Evolutionary conservation across 306 rosid species (phyloP).

Genomic region (Rubus idaeus): DNA sequence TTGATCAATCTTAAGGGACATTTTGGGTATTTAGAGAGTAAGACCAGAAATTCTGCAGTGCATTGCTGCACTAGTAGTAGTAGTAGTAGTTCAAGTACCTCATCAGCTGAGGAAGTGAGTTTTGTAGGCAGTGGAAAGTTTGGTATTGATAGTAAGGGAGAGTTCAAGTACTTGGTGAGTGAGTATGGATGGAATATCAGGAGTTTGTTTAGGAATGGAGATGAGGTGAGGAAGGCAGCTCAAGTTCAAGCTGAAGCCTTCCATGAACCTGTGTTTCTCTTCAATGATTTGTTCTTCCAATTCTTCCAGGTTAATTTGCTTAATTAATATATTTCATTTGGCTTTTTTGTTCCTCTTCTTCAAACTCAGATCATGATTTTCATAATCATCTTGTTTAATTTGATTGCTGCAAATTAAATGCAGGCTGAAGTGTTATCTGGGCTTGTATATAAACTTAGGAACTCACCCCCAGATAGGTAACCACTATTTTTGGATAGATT

Average conservation of each 20-base stretch:
- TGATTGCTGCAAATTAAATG: background rate
- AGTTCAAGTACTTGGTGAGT: slow-evolving; percentile 45
- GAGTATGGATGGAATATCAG: slow-evolving; percentile 80
- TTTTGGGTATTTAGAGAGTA: background rate
- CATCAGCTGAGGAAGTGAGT: slow-evolving; percentile 33
- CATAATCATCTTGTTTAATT: background rate
- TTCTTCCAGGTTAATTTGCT: slow-evolving; percentile 61
- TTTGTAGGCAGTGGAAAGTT: slow-evolving; percentile 16
- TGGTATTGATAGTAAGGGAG: slow-evolving; percentile 6
- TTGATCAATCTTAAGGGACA: background rate
- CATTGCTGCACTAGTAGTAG: slow-evolving; percentile 33
- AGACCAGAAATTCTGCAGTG: slow-evolving; percentile 20
- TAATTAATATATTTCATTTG: background rate
- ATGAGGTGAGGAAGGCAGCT: slow-evolving; percentile 67
- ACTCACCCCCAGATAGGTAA: slow-evolving; percentile 69
- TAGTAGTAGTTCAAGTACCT: slow-evolving; percentile 24
- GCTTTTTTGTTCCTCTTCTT: background rate
- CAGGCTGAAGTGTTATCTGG: slow-evolving; percentile 91
- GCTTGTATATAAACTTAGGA: slow-evolving; percentile 67
- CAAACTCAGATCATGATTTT: background rate
- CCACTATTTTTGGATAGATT: background rate
- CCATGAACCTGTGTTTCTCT: slow-evolving; percentile 60
- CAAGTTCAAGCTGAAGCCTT: slow-evolving; percentile 78
- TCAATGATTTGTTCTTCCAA: slow-evolving; percentile 60
- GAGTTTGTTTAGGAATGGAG: slow-evolving; percentile 46